Base-by-base conservation (phyloP, 768 basidiomycete genomes). In the Strobilomyces dryophilus region DNA sequence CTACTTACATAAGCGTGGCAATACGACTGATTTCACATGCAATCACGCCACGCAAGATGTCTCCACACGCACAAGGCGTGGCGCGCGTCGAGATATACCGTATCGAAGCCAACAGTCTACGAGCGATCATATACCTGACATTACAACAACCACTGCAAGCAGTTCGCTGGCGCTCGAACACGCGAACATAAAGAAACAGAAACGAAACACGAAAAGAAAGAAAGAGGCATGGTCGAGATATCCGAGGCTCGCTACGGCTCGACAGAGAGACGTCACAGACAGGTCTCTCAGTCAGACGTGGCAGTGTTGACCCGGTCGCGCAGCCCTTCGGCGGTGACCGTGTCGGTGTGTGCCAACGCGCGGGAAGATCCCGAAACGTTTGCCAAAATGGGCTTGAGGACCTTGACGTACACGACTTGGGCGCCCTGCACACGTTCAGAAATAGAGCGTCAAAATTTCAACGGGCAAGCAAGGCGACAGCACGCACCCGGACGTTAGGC, bases 361-460 rank as follows among this genome's bases (percentile, higher is more conserved):
- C 76, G 73, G 49, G 72, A 67, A 41, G 73, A 73, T 39, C 73
- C 67, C 56, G 75, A 76, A 61, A 84, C 67, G 72, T 87, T 88
- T 59, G 77, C 74, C 63, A 97, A 79, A 46, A 92, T 70, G 37
- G 93, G 95, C 70, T 89, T 89, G 69, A 98, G 72, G 52, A 89
- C 76, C 61, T 77, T 76, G 64, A 78, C 71, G 75, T 97, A 95
- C 37, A 89, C 76, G 52, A 77, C 74, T 80, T 91, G 87, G 43
- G 95, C 95, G 59, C 95, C 95, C 87, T 95, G 46, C 57, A 54
- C 15, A 17, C 8, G 21, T 41, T 26, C 15, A 10, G 45, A 53
- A 42, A n/a, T 32, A 37, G 41, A 21, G 24, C n/a, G 45, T 35
- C 3, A 44, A n/a, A 21, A 29, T 32, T 12, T 1, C 0, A 18